Conservation (phyloP, 176 grass and related monocot species). For the Hyparrhenia diplandra region DNA sequence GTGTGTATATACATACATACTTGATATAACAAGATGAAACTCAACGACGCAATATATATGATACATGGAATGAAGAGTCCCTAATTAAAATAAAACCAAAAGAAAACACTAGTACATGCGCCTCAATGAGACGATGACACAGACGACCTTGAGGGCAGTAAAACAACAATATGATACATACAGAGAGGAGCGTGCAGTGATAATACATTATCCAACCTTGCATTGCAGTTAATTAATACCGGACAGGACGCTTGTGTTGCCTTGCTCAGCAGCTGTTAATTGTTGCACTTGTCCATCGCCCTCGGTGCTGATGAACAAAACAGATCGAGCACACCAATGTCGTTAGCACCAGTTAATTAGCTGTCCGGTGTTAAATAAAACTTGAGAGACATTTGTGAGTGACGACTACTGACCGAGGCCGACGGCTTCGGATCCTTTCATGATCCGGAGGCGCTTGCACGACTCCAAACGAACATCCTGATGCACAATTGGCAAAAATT, state of each 20-base stretch:
- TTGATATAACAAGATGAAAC: slow-evolving; percentile 10
- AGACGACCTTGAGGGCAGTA: background rate
- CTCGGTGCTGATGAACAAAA: slow-evolving; percentile 51
- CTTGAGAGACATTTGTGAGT: background rate
- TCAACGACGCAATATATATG: background rate
- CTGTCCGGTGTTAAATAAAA: background rate
- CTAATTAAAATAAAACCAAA: background rate
- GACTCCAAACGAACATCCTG: slow-evolving; percentile 86
- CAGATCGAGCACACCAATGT: background rate
- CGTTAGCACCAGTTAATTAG: background rate
- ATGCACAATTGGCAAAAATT: background rate
- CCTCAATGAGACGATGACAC: background rate
- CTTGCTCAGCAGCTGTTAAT: slow-evolving; percentile 47
- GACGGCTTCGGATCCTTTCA: slow-evolving; percentile 83
- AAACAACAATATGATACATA: slow-evolving; percentile 22
- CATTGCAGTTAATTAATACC: slow-evolving; percentile 5
- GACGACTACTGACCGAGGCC: slow-evolving; percentile 48
- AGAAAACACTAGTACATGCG: background rate
- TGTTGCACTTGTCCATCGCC: slow-evolving; percentile 76
- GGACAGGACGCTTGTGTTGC: background rate
- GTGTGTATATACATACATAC: background rate
- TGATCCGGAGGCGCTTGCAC: slow-evolving; percentile 83
- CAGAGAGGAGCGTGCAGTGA: background rate
- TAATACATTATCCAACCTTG: background rate
- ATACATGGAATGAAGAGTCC: background rate